Conservation (phyloP, 2,329 filamentous ascomycete species). For the Aspergillus pseudoviridinutans region DNA sequence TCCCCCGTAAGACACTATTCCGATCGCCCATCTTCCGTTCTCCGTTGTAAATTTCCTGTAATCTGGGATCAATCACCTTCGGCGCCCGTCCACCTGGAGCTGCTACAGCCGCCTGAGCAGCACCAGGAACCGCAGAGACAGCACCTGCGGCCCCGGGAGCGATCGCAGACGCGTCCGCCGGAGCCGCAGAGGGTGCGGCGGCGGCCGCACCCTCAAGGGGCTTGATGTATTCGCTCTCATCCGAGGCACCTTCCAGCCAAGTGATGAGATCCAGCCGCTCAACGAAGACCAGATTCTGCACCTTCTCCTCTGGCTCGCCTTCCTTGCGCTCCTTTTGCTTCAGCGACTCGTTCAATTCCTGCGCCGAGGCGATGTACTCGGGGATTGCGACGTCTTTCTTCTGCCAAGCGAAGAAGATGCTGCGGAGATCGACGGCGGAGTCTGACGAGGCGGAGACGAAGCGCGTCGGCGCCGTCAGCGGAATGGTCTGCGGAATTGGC, state of each 20-base stretch:
- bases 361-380: slow-evolving; percentile 83
- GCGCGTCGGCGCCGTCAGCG: slow-evolving; percentile 72
- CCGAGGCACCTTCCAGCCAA: slow-evolving; percentile 85
- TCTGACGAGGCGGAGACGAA: slow-evolving; percentile 72
- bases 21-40: slow-evolving; percentile 91
- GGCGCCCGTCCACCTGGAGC: slow-evolving; percentile 45
- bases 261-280: slow-evolving; percentile 88
- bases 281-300: slow-evolving; percentile 86
- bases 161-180: slow-evolving; percentile 37
- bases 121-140: slow-evolving; percentile 38
- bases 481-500: slow-evolving; percentile 58
- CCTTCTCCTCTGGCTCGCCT: slow-evolving; percentile 50
- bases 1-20: slow-evolving; percentile 79
- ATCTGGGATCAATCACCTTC: slow-evolving; percentile 72
- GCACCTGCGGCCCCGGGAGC: slow-evolving; percentile 48
- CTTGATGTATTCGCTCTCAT: slow-evolving; percentile 91
- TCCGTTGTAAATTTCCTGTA: slow-evolving; percentile 84
- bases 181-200: slow-evolving; percentile 36
- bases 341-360: slow-evolving; percentile 75
- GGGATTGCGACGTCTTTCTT: slow-evolving; percentile 87
- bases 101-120: slow-evolving; percentile 40
- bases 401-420: slow-evolving; percentile 93
- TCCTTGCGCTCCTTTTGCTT: slow-evolving; percentile 32
- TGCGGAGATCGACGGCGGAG: slow-evolving; percentile 76
- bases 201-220: slow-evolving; percentile 63